Conservation (phyloP, 441 rosid genomes). For the Bocquillonia castaneifolia region DNA sequence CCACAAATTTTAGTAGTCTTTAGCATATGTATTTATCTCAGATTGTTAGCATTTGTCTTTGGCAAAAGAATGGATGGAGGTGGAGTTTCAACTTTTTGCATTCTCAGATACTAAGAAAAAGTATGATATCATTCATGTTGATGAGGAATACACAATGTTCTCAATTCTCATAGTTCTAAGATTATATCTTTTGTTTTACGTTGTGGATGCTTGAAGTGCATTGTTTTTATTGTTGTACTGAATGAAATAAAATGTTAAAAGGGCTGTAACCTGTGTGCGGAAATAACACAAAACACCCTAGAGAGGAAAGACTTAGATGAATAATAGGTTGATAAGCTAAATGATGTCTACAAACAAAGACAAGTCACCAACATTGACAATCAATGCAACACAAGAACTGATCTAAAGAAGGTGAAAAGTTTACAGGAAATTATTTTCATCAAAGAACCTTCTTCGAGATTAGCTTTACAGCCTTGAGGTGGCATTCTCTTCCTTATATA, state of each 20-base stretch:
- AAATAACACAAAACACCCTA: neutral
- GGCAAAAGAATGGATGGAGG: neutral
- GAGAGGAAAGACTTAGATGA: neutral
- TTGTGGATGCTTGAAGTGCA: neutral
- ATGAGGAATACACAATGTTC: neutral
- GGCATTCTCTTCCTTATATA: neutral
- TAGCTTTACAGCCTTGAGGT: neutral
- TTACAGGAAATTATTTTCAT: neutral
- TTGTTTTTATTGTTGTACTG: neutral
- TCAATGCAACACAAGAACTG: neutral
- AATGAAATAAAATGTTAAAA: neutral
- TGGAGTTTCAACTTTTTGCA: neutral
- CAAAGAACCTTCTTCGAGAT: neutral
- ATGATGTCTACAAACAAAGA: neutral
- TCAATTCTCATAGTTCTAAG: neutral
- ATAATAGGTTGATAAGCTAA: neutral
- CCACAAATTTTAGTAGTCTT: neutral
- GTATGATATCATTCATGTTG: neutral
- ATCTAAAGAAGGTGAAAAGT: neutral
- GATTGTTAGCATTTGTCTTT: neutral
- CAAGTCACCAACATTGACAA: neutral
- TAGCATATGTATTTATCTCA: neutral
- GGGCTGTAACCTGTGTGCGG: neutral
- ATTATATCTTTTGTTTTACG: neutral
- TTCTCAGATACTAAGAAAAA: neutral